Evolutionary conservation across 768 basidiomycete species (phyloP).

Genomic region (Trametes gibbosa): DNA sequence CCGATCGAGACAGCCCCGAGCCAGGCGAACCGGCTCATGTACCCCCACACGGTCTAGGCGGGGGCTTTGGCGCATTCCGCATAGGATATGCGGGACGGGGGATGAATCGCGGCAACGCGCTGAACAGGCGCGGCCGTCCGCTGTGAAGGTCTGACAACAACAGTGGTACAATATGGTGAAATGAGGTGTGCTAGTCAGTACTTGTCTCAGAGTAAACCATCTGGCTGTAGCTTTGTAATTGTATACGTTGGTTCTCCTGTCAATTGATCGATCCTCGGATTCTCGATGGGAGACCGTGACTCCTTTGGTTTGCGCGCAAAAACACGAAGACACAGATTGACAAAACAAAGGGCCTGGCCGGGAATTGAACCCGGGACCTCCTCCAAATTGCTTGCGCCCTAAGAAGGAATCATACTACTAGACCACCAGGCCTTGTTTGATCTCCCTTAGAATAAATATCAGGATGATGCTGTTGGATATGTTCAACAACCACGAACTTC

Average conservation of each 20-base stretch:
- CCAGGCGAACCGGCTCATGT: conserved; percentile 13
- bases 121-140: too few relatives aligned
- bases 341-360: conserved; percentile 40
- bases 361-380: conserved; percentile 90
- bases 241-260: too few relatives aligned
- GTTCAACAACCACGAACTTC: too few relatives aligned
- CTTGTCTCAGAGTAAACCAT: too few relatives aligned
- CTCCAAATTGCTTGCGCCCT: conserved; percentile 50
- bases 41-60: conserved; percentile 13
- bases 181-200: too few relatives aligned
- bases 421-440: conserved; percentile 47
- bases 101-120: not conserved
- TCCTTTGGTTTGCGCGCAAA: not conserved
- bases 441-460: too few relatives aligned
- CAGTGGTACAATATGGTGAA: too few relatives aligned
- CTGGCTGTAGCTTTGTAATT: too few relatives aligned
- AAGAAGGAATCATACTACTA: conserved; percentile 69
- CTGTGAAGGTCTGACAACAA: too few relatives aligned
- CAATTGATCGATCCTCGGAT: too few relatives aligned
- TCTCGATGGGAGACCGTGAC: too few relatives aligned
- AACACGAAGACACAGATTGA: not conserved
- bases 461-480: too few relatives aligned
- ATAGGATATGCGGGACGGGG: conserved; percentile 54
- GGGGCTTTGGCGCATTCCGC: conserved; percentile 36
- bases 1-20: not conserved